A percentile compares a stretch with the other conserved stretches of the same genome.
phyloP scores from a whole-genome alignment of 768 basidiomycete genomes.

The Sarcomyxa edulis region DNA sequence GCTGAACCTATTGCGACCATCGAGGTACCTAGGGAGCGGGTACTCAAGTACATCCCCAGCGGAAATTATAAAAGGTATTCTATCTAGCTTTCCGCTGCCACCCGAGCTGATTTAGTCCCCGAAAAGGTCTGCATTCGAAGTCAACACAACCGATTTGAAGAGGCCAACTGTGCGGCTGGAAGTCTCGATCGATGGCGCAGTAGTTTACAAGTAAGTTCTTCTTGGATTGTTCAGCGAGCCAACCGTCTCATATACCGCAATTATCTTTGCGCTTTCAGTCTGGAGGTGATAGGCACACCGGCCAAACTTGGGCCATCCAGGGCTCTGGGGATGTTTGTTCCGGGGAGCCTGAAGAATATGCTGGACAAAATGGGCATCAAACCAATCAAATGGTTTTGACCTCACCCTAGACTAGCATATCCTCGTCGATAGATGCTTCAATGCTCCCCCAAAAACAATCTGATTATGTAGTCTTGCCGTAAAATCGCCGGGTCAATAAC shows the following conservation, averaged over 20 bases:
- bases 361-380: slow-evolving; percentile 50
- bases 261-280: slow-evolving; percentile 21
- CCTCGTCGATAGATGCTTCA: too few relatives aligned
- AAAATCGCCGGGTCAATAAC: too few relatives aligned
- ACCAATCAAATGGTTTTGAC: slow-evolving; percentile 54
- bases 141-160: slow-evolving; percentile 53
- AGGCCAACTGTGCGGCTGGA: slow-evolving; percentile 52
- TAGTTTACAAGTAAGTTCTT: slow-evolving; percentile 43
- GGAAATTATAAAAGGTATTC: slow-evolving; percentile 67
- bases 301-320: slow-evolving; percentile 35
- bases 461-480: too few relatives aligned
- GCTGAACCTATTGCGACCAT: slow-evolving; percentile 15
- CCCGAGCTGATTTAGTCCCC: not conserved
- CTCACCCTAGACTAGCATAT: not conserved
- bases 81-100: not conserved
- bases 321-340: slow-evolving; percentile 40
- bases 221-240: too few relatives aligned
- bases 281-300: slow-evolving; percentile 43
- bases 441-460: too few relatives aligned
- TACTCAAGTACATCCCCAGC: slow-evolving; percentile 52
- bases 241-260: not conserved
- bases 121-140: slow-evolving; percentile 58
- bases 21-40: slow-evolving; percentile 47
- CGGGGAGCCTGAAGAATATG: slow-evolving; percentile 46
- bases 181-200: slow-evolving; percentile 54